These are phyloP conservation scores for Avena insularis DNA, from an alignment of 176 grass and related monocot genomes.

Conservation along the genomic window DNA sequence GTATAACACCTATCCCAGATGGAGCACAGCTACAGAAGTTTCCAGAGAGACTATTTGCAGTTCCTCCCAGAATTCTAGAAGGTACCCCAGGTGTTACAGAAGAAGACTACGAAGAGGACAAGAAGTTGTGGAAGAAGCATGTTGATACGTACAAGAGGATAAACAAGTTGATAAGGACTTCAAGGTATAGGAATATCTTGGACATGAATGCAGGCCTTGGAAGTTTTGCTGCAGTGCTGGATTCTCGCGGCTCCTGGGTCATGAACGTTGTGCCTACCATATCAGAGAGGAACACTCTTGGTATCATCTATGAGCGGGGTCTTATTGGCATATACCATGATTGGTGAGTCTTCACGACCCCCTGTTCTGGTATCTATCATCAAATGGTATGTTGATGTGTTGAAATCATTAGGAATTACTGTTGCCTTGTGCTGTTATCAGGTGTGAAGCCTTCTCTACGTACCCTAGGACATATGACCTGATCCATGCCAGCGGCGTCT, in stretches of 20 bases:
- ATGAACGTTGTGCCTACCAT: slow-evolving; percentile 87
- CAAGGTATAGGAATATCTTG: slow-evolving; percentile 86
- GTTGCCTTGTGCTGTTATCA: slow-evolving; percentile 33
- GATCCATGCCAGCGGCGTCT: slow-evolving; percentile 79
- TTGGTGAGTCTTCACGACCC: slow-evolving; percentile 56
- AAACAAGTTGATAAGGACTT: slow-evolving; percentile 72
- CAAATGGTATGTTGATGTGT: slow-evolving; percentile 23
- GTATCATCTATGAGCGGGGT: slow-evolving; percentile 85
- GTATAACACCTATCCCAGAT: slow-evolving; percentile 53
- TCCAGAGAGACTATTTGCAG: slow-evolving; percentile 63
- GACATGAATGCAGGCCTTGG: slow-evolving; percentile 97
- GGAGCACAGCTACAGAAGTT: slow-evolving; percentile 64
- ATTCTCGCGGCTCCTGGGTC: slow-evolving; percentile 71
- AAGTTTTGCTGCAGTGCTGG: slow-evolving; percentile 74
- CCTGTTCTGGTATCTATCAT: background rate
- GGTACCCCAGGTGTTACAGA: slow-evolving; percentile 59
- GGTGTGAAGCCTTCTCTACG: slow-evolving; percentile 89
- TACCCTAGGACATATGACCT: slow-evolving; percentile 92
- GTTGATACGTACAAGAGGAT: slow-evolving; percentile 79
- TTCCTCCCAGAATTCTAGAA: slow-evolving; percentile 72
- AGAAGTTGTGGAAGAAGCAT: slow-evolving; percentile 77
- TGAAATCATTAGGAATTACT: slow-evolving; percentile 39
- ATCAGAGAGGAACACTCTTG: slow-evolving; percentile 61
- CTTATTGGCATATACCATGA: slow-evolving; percentile 95
- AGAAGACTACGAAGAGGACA: slow-evolving; percentile 65